Base-by-base conservation (phyloP, 192 early-diverging fungal species). In the Coemansia sp. region DNA sequence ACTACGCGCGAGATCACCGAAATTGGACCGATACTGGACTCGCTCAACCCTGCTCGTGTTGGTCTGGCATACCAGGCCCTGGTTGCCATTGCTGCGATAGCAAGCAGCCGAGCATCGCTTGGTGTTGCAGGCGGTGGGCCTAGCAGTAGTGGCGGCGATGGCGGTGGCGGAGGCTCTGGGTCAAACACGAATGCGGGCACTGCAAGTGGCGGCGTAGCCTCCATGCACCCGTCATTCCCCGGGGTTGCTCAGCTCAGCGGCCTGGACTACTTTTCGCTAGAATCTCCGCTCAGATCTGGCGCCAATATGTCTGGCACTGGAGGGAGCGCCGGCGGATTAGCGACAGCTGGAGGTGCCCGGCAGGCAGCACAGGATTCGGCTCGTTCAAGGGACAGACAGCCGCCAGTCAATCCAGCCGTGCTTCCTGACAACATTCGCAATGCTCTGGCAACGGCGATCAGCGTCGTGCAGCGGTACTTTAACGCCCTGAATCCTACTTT, bases 21-120 rank as follows among this genome's bases (percentile, higher is more conserved):
- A 45, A 61, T 75, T 7, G 80, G 65, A 2, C 80, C 80, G 8
- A 63, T 75, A 6, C 68, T 83, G 46, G 80, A 83, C 36, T 66
- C 80, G 36, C 75, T 83, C 5, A 83, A 83, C 19, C 80, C 80
- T 6, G 75, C 75, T 21, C 69, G 80, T 37, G 80, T 83, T 11
- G 75, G 53, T 5, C 56, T 83, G 33, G 80, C 80, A 0, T 83
- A 77, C 54, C 75, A 83, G 75, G 80, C 80, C 0, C 59, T 83
- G 13, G 68, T 83, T 29, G 64, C 57, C n/a, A 68, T 83, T n/a
- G 75, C 80, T 1, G 75, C 72, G 11, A 77, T 83, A 33, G 75
- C 72, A 6, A 72, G 70, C 73, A 72, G 56, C 41, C 59, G 59
- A 8, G 36, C 44, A 8, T 35, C 50, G 13, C 35, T 39, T 36